Percentiles rank a stretch among this genome's conserved stretches.
These are phyloP conservation scores for Recurvomyces mirabilis DNA, from an alignment of 495 filamentous ascomycete genomes.

Conservation along the genomic window DNA sequence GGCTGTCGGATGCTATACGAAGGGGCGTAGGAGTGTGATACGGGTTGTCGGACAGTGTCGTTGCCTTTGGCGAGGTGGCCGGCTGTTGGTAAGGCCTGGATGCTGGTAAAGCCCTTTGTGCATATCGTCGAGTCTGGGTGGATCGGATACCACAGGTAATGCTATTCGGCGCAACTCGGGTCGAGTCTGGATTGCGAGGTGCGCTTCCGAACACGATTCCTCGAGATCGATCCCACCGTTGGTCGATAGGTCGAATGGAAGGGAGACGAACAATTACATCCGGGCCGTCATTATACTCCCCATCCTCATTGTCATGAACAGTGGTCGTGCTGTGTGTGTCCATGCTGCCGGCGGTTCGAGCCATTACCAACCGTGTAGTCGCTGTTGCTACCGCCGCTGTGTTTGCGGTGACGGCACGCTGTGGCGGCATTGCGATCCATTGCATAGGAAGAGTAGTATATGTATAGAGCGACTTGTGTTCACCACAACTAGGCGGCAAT, in stretches of 20 bases:
- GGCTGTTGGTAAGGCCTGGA: too few relatives aligned
- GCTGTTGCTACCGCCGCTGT: background rate
- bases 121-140: too few relatives aligned
- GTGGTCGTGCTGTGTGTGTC: background rate
- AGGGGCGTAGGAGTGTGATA: too few relatives aligned
- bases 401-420: conserved; percentile 1
- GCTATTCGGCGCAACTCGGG: background rate
- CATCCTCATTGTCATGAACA: too few relatives aligned
- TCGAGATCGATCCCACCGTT: conserved; percentile 9
- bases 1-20: too few relatives aligned
- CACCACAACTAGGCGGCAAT: background rate
- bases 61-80: too few relatives aligned
- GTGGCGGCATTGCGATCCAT: conserved; percentile 1
- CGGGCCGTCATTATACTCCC: too few relatives aligned
- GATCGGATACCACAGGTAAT: background rate
- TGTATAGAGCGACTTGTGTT: too few relatives aligned
- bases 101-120: too few relatives aligned
- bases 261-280: too few relatives aligned
- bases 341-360: background rate
- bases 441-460: background rate
- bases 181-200: background rate
- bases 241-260: conserved; percentile 6
- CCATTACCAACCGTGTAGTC: too few relatives aligned
- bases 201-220: conserved; percentile 5
- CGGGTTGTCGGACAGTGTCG: too few relatives aligned